phyloP scores from a whole-genome alignment of 1,284 basidiomycete genomes.

The Sporisorium scitamineum region DNA sequence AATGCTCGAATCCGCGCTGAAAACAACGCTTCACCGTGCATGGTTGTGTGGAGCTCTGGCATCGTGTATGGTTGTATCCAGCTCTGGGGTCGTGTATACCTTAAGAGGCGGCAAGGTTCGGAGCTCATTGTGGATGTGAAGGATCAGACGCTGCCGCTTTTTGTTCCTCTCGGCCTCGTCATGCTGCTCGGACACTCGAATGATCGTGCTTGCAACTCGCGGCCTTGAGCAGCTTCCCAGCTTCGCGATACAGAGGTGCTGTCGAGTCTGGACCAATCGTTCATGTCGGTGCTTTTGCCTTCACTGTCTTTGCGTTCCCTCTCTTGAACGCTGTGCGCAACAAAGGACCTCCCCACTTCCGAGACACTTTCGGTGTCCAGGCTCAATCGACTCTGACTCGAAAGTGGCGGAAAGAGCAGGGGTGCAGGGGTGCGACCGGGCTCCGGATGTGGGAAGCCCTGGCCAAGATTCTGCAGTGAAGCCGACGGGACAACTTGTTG shows the following conservation, averaged over 20 bases:
- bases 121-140: neutral
- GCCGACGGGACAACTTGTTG: neutral
- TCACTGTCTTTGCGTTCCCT: neutral
- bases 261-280: neutral
- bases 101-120: neutral
- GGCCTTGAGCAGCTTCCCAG: neutral
- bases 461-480: neutral
- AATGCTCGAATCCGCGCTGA: too few relatives aligned
- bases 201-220: neutral
- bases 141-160: neutral
- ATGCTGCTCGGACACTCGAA: neutral
- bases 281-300: neutral
- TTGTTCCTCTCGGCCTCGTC: neutral
- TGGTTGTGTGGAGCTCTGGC: too few relatives aligned
- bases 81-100: neutral
- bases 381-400: neutral
- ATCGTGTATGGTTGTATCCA: neutral
- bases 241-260: neutral
- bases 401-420: slow-evolving; percentile 3
- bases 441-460: slow-evolving; percentile 13
- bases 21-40: too few relatives aligned
- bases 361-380: neutral
- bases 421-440: neutral
- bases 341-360: neutral
- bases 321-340: slow-evolving; percentile 11